Evolutionary conservation across 441 rosid genomes (phyloP), one percentile per base, ranked within the genome.

Genomic region (Erodium texanum): DNA sequence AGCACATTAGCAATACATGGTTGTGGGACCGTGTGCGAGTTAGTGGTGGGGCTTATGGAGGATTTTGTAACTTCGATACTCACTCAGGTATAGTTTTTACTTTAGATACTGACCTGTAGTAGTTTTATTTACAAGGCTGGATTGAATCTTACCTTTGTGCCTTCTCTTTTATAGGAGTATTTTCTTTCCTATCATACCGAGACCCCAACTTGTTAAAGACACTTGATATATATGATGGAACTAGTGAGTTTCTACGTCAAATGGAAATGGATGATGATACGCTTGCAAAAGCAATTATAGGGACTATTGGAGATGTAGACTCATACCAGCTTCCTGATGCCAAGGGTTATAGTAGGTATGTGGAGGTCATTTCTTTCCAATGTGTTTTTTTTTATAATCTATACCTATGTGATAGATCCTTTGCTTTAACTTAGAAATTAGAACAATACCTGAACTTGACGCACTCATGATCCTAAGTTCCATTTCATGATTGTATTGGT

Each of bases 31-130:
- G 91, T 59, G 96, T 92, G 68, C 92, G 97, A 69, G 92, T 94
- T 38, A 89, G 97, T 50, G 97, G 97, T 29, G 99, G 99, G 63
- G 99, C 98, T 62, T 94, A 94, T 82, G 97, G 97, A 62, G 98
- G 99, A 54, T 89, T 89, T 78, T 92, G 98, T 24, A 87, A 89
- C 76, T 89, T 94, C 2, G 97, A 94, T 81, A 84, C 93, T 56
- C 93, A 89, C 80, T 92, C 99, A 76, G 99, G 99, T 91, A 74
- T 52, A 65, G 36, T 27, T 32, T 50, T 36, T n/a, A 56, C 23
- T 32, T 15, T 61, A 16, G 24, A 14, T 20, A 16, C 52, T 66
- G 66, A 15, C 23, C 7, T 12, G 41, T 36, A 24, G 23, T 48
- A 24, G 23, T 48, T 62, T n/a, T 66, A 22, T 10, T 65, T 19